Evolutionary conservation across 2,329 filamentous ascomycete species (phyloP), one percentile per base, ranked within the genome.

Genomic region (Fusarium albidum): DNA sequence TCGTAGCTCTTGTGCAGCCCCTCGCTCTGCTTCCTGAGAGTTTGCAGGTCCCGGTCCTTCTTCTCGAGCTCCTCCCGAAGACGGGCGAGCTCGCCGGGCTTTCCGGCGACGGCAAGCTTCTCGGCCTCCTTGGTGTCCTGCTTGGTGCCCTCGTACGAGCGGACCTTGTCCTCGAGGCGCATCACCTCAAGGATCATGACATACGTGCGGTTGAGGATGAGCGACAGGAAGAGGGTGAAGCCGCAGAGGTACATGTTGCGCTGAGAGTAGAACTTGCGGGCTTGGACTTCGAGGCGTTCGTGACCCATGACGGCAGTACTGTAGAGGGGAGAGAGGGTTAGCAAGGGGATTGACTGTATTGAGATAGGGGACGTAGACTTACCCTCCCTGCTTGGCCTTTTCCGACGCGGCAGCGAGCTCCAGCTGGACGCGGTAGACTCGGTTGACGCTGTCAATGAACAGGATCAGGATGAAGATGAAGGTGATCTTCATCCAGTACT

Each of bases 211-310:
- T 99, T 98, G 73, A 96, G 91, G 77, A 99, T 99, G 62, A 99
- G 84, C 47, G 94, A 98, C 58, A 99, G 89, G 86, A 99, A 98
- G 61, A 99, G 89, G 6, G 95, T 99, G 83, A 99, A 99, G 68
- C 95, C 95, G 77, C 95, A 98, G 58, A 99, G 92, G 80, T 99
- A 99, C 95, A 99, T 99, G 87, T 99, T 99, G 77, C 95, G 93
- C 82, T 99, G 94, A 58, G 93, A 96, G 85, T 99, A 99, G 83
- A 99, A 99, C 80, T 99, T 99, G 84, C 95, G 92, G 63, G 95
- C 94, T 78, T 99, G 95, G 45, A 98, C 94, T 79, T 99, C 95
- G 85, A 96, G 92, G 62, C 95, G 94, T 74, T 98, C 95, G 72
- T 91, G 89, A 61, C 95, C 94, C 68, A 97, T 86, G 55, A 93